Evolutionary conservation across 805 yeast species (phyloP), one percentile per base, ranked within the genome.

Genomic region (Nakazawaea ambrosiae): DNA sequence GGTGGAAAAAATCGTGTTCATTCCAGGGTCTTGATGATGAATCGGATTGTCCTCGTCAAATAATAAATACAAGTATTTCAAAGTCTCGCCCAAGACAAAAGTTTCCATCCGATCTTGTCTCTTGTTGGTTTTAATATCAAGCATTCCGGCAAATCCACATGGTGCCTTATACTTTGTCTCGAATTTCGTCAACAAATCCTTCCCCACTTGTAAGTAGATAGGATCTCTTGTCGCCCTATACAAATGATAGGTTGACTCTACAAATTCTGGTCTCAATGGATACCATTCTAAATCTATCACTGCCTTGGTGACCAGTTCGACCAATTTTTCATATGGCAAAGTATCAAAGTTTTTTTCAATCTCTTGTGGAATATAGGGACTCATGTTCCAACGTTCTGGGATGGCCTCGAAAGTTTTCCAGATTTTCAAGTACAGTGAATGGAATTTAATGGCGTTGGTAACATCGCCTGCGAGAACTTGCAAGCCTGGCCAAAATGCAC

Each of bases 401-500:
- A 89, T 74, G 39, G 79, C 81, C 10, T 81, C 88, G 55, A 72
- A 89, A 12, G 69, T 63, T 54, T 81, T 70, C 96, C 96, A 89
- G 3, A 88, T 54, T 49, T 88, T 87, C 48, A 78, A 60, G 50
- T 65, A 86, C 11, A 80, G 64, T 34, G 73, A 43, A 57, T 88
- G 90, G 16, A 73, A 62, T 17, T 61, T 55, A 1, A 74, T 63
- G 0, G 96, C 95, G 47, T 75, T 81, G 3, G 63, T 54, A 1
- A 89, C 44, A 40, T 82, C 81, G 1, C 97, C 97, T 2, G 78
- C 76, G 4, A 89, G 57, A 0, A 83, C 95, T 50, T 81, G 81
- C 16, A 89, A 56, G 0, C 96, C 96, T 0, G 96, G 81, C 72
- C 86, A 88, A 55, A 89, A 89, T 0, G 95, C 97, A 33, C 87